Evolutionary conservation across 768 basidiomycete genomes (phyloP).

Genomic region (Leucocoprinus leucothites): DNA sequence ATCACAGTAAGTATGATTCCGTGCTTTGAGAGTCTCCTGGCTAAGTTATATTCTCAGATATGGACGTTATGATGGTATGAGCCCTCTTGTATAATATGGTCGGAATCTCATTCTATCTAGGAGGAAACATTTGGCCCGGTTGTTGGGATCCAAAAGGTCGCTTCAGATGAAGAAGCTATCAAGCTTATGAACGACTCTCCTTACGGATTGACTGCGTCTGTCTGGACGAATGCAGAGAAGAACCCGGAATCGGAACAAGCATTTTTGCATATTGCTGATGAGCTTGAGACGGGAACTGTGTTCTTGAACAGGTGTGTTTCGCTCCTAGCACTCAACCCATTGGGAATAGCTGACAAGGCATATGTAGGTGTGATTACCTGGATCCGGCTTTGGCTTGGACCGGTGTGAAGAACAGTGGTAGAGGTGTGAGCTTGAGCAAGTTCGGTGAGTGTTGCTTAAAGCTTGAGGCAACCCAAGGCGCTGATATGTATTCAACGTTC

Average conservation of each 20-base stretch:
- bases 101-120: conserved; percentile 27
- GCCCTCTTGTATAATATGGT: neutral
- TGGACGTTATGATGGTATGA: conserved; percentile 88
- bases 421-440: conserved; percentile 87
- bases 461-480: neutral
- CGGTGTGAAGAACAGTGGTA: conserved; percentile 90
- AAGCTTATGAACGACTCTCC: conserved; percentile 93
- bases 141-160: conserved; percentile 88
- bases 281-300: conserved; percentile 87
- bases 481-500: neutral
- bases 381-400: conserved; percentile 96
- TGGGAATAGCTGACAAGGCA: neutral
- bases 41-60: conserved; percentile 40
- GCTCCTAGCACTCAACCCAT: neutral
- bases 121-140: conserved; percentile 94
- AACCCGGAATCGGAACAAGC: conserved; percentile 61
- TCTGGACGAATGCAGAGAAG: conserved; percentile 81
- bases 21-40: neutral
- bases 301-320: conserved; percentile 74
- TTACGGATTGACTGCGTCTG: conserved; percentile 90
- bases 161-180: conserved; percentile 85
- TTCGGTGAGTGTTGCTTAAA: conserved; percentile 56
- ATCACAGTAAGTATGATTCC: conserved; percentile 64
- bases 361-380: conserved; percentile 72
- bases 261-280: conserved; percentile 66